Evolutionary conservation across 495 filamentous ascomycete species (phyloP), one percentile per base, ranked within the genome.

Genomic region (Hypoxylon trugodes): DNA sequence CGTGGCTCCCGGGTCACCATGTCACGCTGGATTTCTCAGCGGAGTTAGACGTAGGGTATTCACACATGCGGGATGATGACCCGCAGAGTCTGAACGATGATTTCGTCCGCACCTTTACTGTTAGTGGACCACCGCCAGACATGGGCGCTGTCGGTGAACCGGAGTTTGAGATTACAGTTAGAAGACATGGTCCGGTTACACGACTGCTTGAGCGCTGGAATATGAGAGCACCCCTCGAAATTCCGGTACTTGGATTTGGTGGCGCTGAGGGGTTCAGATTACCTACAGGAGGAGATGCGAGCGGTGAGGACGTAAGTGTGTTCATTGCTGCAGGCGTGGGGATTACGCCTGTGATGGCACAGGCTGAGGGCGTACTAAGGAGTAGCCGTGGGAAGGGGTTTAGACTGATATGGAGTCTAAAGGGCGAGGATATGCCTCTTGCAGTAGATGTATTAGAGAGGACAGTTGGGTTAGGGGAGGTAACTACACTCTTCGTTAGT

Each of bases 311-410:
- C 16, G 36, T 45, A 24, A 72, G 49, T 8, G 77, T 82, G 2
- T 93, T 90, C 66, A 73, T 93, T 5, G 89, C 89, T 36, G 89
- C 86, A 1, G 91, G 91, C 1, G 89, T 96, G 12, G 91, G 91
- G 1, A 90, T 94, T 60, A 96, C 90, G 30, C 91, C 90, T 2
- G 59, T 94, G 7, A 79, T 94, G 24, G 83, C 86, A 3, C 88
- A 91, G 54, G 76, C 87, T 15, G 67, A 76, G 2, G 70, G 70
- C 8, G 60, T 87, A 10, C 69, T 84, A 1, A 16, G 18, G 55
- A 64, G 53, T 18, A 69, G 59, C 10, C 56, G 15, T 37, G 54
- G n/a, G 40, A 51, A 9, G 54, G 24, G 25, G 43, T 61, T 91
- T 36, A 70, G 70, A 30, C 63, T 92, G n/a, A 74, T 90, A 12